Conservation (phyloP, 2,329 filamentous ascomycete species). For the Colletotrichum plurivorum region DNA sequence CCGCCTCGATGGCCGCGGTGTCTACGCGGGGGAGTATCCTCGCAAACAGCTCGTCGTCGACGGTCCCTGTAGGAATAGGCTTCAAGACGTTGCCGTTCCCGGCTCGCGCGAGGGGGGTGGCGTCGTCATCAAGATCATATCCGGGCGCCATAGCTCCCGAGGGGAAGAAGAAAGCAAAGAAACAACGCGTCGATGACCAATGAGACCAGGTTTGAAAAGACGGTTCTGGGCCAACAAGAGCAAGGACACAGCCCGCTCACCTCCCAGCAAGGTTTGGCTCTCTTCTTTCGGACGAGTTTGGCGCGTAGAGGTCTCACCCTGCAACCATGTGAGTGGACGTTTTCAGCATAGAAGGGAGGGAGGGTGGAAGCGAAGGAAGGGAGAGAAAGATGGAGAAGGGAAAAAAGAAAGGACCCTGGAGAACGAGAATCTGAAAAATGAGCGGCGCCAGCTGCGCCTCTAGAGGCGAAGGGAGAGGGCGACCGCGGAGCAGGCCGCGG, state of each 20-base stretch:
- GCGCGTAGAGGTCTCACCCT: slow-evolving; percentile 26
- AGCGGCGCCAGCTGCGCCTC: neutral
- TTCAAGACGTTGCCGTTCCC: slow-evolving; percentile 21
- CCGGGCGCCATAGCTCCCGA: slow-evolving; percentile 23
- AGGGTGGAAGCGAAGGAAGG: neutral
- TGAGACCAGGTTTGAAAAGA: too few species aligned
- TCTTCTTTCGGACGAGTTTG: neutral
- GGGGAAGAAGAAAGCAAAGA: neutral
- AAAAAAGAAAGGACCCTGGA: neutral
- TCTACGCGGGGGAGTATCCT: slow-evolving; percentile 28
- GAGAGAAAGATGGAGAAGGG: neutral
- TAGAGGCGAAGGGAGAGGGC: neutral
- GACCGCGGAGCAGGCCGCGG: neutral
- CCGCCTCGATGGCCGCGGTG: slow-evolving; percentile 21
- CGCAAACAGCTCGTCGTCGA: slow-evolving; percentile 33
- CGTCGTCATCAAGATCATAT: slow-evolving; percentile 29
- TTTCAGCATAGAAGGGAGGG: neutral
- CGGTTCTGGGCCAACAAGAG: too few species aligned
- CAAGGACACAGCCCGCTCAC: too few species aligned
- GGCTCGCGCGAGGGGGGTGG: slow-evolving; percentile 5
- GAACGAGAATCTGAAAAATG: neutral
- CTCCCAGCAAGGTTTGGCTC: too few species aligned
- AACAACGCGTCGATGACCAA: neutral
- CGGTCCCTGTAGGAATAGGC: slow-evolving; percentile 18
- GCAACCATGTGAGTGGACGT: slow-evolving; percentile 14